These are phyloP conservation scores for Daldinia concentrica DNA, from an alignment of 495 filamentous ascomycete species.

Conservation along the genomic window DNA sequence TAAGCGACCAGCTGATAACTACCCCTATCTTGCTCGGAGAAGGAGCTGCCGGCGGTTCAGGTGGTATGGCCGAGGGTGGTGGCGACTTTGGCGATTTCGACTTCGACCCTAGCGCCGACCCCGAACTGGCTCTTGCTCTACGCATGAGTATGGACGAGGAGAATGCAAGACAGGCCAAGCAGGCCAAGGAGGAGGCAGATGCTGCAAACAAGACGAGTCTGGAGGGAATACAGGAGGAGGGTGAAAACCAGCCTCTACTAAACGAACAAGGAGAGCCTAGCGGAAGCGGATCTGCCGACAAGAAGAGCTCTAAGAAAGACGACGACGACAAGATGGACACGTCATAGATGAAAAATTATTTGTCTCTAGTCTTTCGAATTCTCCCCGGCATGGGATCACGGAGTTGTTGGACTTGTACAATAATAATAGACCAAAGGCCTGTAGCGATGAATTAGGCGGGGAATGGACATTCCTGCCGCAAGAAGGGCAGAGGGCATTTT, in stretches of 20 bases:
- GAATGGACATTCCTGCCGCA: conserved; percentile 17
- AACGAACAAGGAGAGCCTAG: conserved; percentile 74
- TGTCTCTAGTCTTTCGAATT: conserved; percentile 6
- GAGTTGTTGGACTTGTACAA: conserved; percentile 43
- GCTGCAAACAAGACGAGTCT: conserved; percentile 72
- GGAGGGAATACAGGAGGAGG: conserved; percentile 87
- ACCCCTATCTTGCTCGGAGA: conserved; percentile 89
- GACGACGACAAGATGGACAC: conserved; percentile 90
- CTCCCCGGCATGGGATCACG: conserved; percentile 30
- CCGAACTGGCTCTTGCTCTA: conserved; percentile 93
- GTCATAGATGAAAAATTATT: conserved; percentile 65
- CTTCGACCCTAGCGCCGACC: conserved; percentile 83
- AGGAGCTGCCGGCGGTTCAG: conserved; percentile 58
- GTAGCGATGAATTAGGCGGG: conserved; percentile 21
- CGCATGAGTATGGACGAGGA: conserved; percentile 98
- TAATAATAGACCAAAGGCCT: conserved; percentile 37
- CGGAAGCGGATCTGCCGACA: conserved; percentile 52
- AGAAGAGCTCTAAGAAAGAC: conserved; percentile 71
- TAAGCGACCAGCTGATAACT: conserved; percentile 91
- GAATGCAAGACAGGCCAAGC: conserved; percentile 88
- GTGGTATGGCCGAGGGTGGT: conserved; percentile 59
- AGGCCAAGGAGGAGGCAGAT: conserved; percentile 78
- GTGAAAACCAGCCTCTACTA: conserved; percentile 69
- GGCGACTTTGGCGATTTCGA: conserved; percentile 73
- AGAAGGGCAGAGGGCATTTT: conserved; percentile 8